phyloP scores from a whole-genome alignment of 768 basidiomycete genomes.

The Lentinula raphanica region DNA sequence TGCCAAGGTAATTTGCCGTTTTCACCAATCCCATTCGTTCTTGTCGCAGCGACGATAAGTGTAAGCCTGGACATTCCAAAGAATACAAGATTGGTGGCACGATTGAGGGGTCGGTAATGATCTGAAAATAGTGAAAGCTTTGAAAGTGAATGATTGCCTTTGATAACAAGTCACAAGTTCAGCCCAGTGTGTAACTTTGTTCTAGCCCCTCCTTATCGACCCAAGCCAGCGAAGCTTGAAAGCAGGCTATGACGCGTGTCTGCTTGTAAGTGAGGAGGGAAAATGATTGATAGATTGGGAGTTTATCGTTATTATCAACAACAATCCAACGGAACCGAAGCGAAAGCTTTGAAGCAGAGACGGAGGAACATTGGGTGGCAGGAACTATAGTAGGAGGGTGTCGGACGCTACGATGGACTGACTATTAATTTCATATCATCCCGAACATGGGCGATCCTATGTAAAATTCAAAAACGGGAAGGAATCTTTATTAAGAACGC shows the following conservation, averaged over 20 bases:
- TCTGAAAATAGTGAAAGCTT: neutral
- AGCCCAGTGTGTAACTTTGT: neutral
- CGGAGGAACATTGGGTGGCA: too few species aligned
- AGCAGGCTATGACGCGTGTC: neutral
- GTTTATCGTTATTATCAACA: too few species aligned
- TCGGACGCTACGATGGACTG: too few species aligned
- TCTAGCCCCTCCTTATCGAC: neutral
- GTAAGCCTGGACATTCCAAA: constrained; percentile 64
- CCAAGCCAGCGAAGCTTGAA: neutral
- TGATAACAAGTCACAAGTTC: neutral
- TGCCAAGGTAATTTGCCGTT: constrained; percentile 81
- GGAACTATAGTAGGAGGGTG: too few species aligned
- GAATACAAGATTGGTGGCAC: neutral
- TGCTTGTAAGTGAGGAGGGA: too few species aligned
- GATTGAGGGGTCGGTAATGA: neutral
- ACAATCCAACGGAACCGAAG: too few species aligned
- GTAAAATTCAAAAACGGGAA: too few species aligned
- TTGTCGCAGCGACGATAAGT: constrained; percentile 90
- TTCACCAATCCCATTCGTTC: constrained; percentile 81
- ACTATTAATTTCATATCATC: too few species aligned
- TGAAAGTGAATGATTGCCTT: neutral
- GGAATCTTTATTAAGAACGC: too few species aligned
- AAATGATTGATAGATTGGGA: too few species aligned
- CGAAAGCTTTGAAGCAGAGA: too few species aligned
- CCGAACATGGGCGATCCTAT: too few species aligned